These are phyloP conservation scores for Centella asiatica DNA, from an alignment of 129 eudicot species.

Conservation along the genomic window DNA sequence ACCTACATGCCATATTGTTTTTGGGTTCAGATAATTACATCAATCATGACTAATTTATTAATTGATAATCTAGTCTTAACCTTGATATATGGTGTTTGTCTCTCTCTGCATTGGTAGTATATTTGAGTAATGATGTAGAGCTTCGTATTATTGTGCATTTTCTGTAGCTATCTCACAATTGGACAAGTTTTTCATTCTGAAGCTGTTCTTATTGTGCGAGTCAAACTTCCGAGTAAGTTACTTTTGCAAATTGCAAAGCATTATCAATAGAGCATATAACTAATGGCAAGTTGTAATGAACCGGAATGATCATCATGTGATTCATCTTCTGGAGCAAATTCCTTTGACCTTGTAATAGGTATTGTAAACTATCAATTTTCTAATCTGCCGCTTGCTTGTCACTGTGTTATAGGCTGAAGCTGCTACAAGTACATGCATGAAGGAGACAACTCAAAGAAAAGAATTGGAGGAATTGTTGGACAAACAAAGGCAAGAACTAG, in stretches of 20 bases:
- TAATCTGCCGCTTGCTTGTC: conserved; percentile 10
- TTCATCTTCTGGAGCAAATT: neutral
- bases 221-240: too few species aligned
- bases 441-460: conserved; percentile 38
- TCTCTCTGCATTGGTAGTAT: neutral
- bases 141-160: neutral
- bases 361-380: neutral
- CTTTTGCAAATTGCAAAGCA: too few species aligned
- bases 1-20: too few species aligned
- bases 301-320: neutral
- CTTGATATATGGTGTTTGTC: neutral
- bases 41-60: neutral
- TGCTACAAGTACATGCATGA: conserved; percentile 34
- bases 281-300: neutral
- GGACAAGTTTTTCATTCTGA: too few species aligned
- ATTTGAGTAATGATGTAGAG: too few species aligned
- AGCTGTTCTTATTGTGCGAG: too few species aligned
- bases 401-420: conserved; percentile 54
- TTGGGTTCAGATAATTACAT: neutral
- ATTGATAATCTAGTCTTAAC: neutral
- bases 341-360: neutral
- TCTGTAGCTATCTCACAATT: neutral
- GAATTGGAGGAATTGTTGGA: conserved; percentile 41
- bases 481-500: conserved; percentile 42
- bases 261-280: too few species aligned